These are phyloP conservation scores for Beta macrorhiza DNA, from an alignment of 179 eudicot species.

Conservation along the genomic window DNA sequence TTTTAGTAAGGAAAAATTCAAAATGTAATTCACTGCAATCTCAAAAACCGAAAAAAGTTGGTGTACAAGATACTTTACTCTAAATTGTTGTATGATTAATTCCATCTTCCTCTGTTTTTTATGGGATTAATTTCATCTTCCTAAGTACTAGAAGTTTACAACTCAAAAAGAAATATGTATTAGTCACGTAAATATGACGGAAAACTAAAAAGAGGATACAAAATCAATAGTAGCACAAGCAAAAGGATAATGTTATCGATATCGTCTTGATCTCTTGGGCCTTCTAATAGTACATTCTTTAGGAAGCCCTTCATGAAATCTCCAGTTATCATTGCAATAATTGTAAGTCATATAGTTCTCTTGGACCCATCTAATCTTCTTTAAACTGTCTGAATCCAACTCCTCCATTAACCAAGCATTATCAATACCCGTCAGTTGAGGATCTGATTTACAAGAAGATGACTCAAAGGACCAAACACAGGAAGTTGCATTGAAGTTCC, in stretches of 20 bases:
- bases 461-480: slow-evolving; percentile 32
- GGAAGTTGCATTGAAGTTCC: slow-evolving; percentile 26
- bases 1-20: too few species aligned
- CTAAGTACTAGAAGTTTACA: neutral
- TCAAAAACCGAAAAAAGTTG: too few species aligned
- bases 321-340: slow-evolving; percentile 33
- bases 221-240: neutral
- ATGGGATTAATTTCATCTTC: neutral
- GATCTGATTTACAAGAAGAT: slow-evolving; percentile 21
- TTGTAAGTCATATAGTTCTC: slow-evolving; percentile 31
- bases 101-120: too few species aligned
- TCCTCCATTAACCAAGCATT: slow-evolving; percentile 27
- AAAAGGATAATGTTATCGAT: neutral
- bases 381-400: slow-evolving; percentile 17
- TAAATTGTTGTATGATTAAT: too few species aligned
- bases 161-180: neutral
- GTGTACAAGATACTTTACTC: too few species aligned
- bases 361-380: slow-evolving; percentile 27
- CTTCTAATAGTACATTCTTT: slow-evolving; percentile 26
- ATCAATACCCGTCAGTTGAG: neutral
- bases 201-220: neutral
- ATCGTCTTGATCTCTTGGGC: neutral
- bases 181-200: neutral
- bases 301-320: slow-evolving; percentile 36
- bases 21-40: too few species aligned